Base-by-base conservation (phyloP, 2,329 filamentous ascomycete species). In the Talaromyces sp. region DNA sequence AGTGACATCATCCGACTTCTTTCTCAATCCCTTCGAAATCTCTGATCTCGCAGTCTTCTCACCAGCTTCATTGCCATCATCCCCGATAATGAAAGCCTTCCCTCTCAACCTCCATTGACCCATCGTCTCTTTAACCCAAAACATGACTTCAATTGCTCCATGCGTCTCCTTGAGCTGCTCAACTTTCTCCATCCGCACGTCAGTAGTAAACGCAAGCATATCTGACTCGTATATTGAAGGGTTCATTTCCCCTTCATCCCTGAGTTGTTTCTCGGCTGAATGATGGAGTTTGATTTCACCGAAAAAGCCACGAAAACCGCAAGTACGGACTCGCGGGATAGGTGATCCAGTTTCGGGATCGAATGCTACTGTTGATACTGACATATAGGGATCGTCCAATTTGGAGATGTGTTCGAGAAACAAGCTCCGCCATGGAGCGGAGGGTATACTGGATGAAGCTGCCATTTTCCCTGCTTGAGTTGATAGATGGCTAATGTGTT, bases 71-170 rank as follows among this genome's bases (percentile, higher is more conserved):
- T 77, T 86, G 65, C 89, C 85, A 70, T 93, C 90, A 58, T 85
- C 83, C 0, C 87, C 91, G 37, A 98, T 81, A 4, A 97, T 80
- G 80, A 89, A 95, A 19, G 90, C 91, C 66, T 81, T 83, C 1
- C 94, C 94, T 57, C 88, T 87, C 39, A 98, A 76, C 66, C 94
- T 86, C 94, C 94, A 98, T 81, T 98, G 94, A 16, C 87, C 90
- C 75, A 83, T 85, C 5, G 83, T 81, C 50, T 89, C 85, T 68
- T 86, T 85, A 10, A 88, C 82, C 94, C 93, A 98, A 75, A 91
- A 95, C 11, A 92, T 86, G 7, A 89, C 91, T 79, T 97, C 94
- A n/a, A 94, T 87, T 2, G 85, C 67, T 83, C 0, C 87, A 87
- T 45, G 92, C 88, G 41, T 89, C 85, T 10, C 88, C 88, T 67